A percentile compares a stretch with the other conserved stretches of the same genome.
Evolutionary conservation across 371 early-diverging fungal genomes (phyloP).

Genomic region (Ordospora colligata): DNA sequence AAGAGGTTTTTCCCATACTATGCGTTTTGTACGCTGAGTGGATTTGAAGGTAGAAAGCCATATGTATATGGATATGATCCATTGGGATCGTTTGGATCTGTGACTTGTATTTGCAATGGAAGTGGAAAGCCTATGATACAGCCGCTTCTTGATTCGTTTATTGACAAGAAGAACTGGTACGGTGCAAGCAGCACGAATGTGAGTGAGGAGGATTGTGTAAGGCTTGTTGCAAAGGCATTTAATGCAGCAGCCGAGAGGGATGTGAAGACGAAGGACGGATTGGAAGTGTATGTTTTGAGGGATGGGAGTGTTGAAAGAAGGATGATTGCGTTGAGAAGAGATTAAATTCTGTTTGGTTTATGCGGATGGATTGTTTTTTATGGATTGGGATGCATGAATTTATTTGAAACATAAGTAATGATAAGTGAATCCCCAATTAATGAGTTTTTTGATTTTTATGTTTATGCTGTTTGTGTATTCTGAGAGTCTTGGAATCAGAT

Average conservation of each 20-base stretch:
- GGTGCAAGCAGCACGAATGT: conserved; percentile 25
- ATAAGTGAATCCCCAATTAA: neutral
- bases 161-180: conserved; percentile 61
- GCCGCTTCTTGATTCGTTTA: conserved; percentile 93
- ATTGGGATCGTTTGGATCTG: conserved; percentile 80
- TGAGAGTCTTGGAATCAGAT: neutral
- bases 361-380: neutral
- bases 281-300: conserved; percentile 80
- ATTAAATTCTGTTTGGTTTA: conserved; percentile 58
- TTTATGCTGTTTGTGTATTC: neutral
- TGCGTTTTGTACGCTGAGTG: conserved; percentile 76
- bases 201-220: conserved; percentile 65
- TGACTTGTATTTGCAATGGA: conserved; percentile 71
- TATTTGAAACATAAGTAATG: too few relatives aligned
- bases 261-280: conserved; percentile 92
- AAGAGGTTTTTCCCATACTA: conserved; percentile 96
- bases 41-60: conserved; percentile 70
- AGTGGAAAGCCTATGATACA: conserved; percentile 81
- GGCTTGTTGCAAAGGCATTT: conserved; percentile 85
- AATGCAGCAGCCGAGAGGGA: conserved; percentile 93
- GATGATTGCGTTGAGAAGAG: conserved; percentile 67
- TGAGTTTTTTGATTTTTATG: neutral
- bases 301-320: conserved; percentile 69
- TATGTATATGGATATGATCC: conserved; percentile 82
- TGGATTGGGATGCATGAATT: neutral